Evolutionary conservation across 768 basidiomycete genomes (phyloP).

Genomic region (Tricholoma saponaceum): DNA sequence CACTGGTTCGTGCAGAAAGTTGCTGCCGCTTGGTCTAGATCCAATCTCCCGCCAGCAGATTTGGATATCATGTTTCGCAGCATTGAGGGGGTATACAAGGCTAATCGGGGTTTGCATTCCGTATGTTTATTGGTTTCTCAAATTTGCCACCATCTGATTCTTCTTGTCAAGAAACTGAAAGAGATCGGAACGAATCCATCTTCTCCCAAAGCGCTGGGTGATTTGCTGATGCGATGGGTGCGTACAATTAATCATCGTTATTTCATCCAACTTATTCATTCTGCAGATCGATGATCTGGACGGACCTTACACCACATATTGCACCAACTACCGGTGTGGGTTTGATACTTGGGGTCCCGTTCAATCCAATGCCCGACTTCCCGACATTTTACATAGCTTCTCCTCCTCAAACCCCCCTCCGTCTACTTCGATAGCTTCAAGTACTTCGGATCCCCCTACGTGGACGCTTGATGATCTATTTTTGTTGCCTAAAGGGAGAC

Average conservation of each 20-base stretch:
- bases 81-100: constrained; percentile 89
- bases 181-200: constrained; percentile 92
- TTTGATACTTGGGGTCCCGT: constrained; percentile 87
- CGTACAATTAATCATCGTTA: constrained; percentile 23
- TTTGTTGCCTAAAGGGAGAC: constrained; percentile 74
- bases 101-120: constrained; percentile 74
- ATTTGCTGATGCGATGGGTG: constrained; percentile 97
- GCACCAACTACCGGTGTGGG: constrained; percentile 62
- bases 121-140: constrained; percentile 35
- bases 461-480: constrained; percentile 93
- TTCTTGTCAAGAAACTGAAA: constrained; percentile 70
- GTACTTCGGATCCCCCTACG: constrained; percentile 30
- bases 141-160: constrained; percentile 2
- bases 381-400: constrained; percentile 62
- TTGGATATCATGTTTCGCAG: constrained; percentile 94
- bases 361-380: constrained; percentile 68
- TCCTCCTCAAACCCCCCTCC: constrained; percentile 63
- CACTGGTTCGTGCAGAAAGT: constrained; percentile 62
- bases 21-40: constrained; percentile 95
- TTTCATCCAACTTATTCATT: constrained; percentile 11
- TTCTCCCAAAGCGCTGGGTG: constrained; percentile 90
- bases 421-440: constrained; percentile 30
- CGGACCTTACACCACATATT: constrained; percentile 80
- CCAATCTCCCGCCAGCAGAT: constrained; percentile 89
- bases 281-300: constrained; percentile 88